phyloP scores from a whole-genome alignment of 768 basidiomycete species.

The Phanerochaete carnosa region DNA sequence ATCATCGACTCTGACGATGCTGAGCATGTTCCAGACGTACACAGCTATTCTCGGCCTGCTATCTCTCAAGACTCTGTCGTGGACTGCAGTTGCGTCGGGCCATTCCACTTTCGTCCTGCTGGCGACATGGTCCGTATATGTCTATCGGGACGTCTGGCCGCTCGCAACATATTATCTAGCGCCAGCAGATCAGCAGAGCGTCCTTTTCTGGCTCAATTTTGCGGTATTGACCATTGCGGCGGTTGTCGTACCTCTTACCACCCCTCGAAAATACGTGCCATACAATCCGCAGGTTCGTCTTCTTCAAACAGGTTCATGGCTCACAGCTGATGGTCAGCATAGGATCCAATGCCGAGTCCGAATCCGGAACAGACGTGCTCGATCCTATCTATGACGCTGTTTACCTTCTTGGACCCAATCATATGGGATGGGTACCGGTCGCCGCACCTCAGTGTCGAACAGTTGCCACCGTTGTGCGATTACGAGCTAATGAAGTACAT shows the following conservation, averaged over 20 bases:
- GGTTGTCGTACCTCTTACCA: conserved; percentile 48
- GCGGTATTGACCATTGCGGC: conserved; percentile 41
- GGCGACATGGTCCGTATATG: conserved; percentile 40
- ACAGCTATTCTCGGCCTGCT: neutral
- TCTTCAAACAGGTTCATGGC: neutral
- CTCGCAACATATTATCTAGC: conserved; percentile 46
- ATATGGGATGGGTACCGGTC: conserved; percentile 41
- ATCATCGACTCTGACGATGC: neutral
- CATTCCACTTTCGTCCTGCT: neutral
- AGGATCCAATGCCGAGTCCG: conserved; percentile 23
- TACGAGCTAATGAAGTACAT: conserved; percentile 36
- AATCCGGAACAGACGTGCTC: conserved; percentile 32
- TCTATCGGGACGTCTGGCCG: conserved; percentile 60
- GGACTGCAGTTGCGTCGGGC: neutral
- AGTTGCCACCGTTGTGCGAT: conserved; percentile 49
- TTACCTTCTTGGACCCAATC: conserved; percentile 52
- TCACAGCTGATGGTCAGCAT: neutral
- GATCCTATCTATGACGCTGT: conserved; percentile 33
- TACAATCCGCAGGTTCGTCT: conserved; percentile 45
- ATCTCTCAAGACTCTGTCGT: neutral
- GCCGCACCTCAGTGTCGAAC: conserved; percentile 39
- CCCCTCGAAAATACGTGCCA: conserved; percentile 57
- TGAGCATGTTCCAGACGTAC: neutral
- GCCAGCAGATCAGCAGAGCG: conserved; percentile 47
- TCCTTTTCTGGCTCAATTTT: conserved; percentile 54